A percentile compares a stretch with the other conserved stretches of the same genome.
These are phyloP conservation scores for Aspergillus heteromorphus DNA, from an alignment of 495 filamentous ascomycete species.

Conservation along the genomic window DNA sequence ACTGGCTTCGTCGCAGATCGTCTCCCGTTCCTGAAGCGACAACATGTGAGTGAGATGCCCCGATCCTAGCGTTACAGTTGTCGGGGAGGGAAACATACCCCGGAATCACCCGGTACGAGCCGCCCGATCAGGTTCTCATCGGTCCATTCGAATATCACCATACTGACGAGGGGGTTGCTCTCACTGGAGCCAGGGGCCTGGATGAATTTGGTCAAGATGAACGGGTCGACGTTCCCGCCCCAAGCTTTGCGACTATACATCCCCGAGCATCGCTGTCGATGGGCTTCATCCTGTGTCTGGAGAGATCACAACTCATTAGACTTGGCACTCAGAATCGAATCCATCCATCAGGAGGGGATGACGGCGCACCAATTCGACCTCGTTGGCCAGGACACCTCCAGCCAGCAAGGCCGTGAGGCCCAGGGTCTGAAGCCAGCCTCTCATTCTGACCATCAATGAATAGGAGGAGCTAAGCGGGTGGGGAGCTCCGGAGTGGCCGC, in stretches of 20 bases:
- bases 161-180: conserved; percentile 68
- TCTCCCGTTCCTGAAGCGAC: conserved; percentile 49
- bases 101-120: conserved; percentile 26
- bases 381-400: conserved; percentile 52
- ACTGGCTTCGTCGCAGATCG: conserved; percentile 67
- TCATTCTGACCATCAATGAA: conserved; percentile 43
- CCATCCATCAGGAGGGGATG: not conserved
- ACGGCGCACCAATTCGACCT: conserved; percentile 57
- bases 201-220: conserved; percentile 78
- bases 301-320: conserved; percentile 11
- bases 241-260: conserved; percentile 93
- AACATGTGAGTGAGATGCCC: conserved; percentile 15
- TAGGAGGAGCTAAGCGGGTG: conserved; percentile 20
- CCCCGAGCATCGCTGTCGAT: conserved; percentile 85
- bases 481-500: conserved; percentile 23
- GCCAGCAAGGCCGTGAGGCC: conserved; percentile 46
- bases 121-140: conserved; percentile 75
- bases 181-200: conserved; percentile 50
- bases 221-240: conserved; percentile 85
- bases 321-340: conserved; percentile 5
- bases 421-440: conserved; percentile 46
- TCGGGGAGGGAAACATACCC: conserved; percentile 20
- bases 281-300: conserved; percentile 70
- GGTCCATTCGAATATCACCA: conserved; percentile 92
- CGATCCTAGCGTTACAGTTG: not conserved